A percentile compares a stretch with the other conserved stretches of the same genome.
These are phyloP conservation scores for Solanum hybrid DNA, from an alignment of 305 asterid species.

Conservation along the genomic window DNA sequence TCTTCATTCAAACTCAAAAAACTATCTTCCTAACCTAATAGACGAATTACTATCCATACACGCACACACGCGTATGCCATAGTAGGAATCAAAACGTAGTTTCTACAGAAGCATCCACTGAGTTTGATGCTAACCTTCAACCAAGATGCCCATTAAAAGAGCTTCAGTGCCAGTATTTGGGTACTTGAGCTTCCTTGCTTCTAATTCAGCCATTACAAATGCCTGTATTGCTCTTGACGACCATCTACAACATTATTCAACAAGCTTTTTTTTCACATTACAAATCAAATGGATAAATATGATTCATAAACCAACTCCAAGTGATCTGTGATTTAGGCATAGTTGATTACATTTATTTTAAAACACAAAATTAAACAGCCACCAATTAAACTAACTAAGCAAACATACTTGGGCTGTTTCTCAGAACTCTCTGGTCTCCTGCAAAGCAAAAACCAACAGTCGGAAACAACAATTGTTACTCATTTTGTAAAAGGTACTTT, in stretches of 20 bases:
- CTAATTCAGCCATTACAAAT: constrained; percentile 73
- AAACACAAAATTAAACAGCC: not conserved
- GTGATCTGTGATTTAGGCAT: not conserved
- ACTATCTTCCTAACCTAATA: not conserved
- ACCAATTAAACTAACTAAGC: not conserved
- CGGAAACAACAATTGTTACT: not conserved
- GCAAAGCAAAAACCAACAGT: constrained; percentile 14
- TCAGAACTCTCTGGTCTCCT: constrained; percentile 41
- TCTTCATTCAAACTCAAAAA: not conserved
- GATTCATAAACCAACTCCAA: not conserved
- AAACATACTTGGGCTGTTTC: constrained; percentile 44
- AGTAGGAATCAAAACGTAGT: not conserved
- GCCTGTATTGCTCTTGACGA: constrained; percentile 78
- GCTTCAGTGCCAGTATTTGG: constrained; percentile 84
- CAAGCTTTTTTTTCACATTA: not conserved
- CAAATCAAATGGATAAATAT: not conserved
- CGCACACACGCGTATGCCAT: not conserved
- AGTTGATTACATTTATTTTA: not conserved
- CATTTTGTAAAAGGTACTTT: not conserved
- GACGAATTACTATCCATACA: not conserved
- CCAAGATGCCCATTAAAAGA: constrained; percentile 77
- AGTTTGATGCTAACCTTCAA: constrained; percentile 51
- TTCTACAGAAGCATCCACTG: not conserved
- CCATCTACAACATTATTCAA: constrained; percentile 51
- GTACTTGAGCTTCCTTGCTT: constrained; percentile 77